Base-by-base conservation (phyloP, 441 rosid species). In the Rhodomyrtus psidioides region DNA sequence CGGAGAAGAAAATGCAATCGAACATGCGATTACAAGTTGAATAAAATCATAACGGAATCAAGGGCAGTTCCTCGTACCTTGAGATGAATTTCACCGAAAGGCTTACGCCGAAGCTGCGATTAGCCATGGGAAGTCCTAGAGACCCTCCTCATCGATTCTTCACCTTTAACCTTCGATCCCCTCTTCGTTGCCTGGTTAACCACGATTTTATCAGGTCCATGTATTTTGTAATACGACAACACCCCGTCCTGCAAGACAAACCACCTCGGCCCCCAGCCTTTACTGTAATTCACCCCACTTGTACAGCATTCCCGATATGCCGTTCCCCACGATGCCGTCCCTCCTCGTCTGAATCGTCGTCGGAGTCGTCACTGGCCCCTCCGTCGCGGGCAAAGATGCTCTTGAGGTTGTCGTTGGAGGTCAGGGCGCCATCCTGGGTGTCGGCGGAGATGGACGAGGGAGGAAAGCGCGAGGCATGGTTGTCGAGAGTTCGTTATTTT, bases 261-360 rank as follows among this genome's bases (percentile, higher is more conserved):
- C 99, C 99, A 97, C 79, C 99, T 88, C 30, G 97, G 94, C 86
- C 96, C 90, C 99, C 99, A 97, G 0, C 98, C 96, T 88, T 91
- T 87, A 12, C 98, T 98, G 88, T 96, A 97, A 87, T 97, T 97
- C 87, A 96, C 95, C 99, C n/a, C 99, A 97, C 92, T 97, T 97
- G 82, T 93, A 91, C 30, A 97, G 93, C 86, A 86, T 83, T 82
- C 87, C 84, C 42, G 83, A 82, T 30, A 82, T 56, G 26, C 83
- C 83, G 44, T 56, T 82, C 44, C 83, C 83, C 58, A 82, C 49
- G 83, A 82, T 82, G 83, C 54, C 83, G 55, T 82, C n/a, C n/a
- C n/a, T n/a, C n/a, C n/a, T n/a, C n/a, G n/a, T n/a, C n/a, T n/a
- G n/a, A n/a, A n/a, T n/a, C n/a, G n/a, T n/a, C n/a, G n/a, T n/a